A percentile compares a stretch with the other conserved stretches of the same genome.
Evolutionary conservation across 768 basidiomycete genomes (phyloP).

Genomic region (Scleroderma bovista): DNA sequence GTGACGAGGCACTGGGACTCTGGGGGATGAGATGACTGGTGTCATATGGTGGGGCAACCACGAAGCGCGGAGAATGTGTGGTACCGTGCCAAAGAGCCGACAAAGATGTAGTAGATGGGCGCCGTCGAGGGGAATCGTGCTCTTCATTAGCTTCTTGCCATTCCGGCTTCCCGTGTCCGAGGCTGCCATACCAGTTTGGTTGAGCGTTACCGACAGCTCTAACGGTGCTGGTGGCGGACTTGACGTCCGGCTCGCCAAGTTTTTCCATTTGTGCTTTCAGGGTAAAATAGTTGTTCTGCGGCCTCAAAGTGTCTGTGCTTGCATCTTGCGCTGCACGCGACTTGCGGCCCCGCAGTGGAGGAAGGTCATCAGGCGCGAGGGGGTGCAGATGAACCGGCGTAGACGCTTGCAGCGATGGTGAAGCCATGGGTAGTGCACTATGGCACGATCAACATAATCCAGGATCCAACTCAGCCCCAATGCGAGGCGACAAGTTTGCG

Average conservation of each 20-base stretch:
- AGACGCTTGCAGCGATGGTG: constrained; percentile 26
- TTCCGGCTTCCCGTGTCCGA: constrained; percentile 46
- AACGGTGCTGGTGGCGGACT: too few relatives aligned
- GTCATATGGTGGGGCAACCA: constrained; percentile 38
- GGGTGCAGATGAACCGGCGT: constrained; percentile 71
- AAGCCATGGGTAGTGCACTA: constrained; percentile 15
- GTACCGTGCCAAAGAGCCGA: constrained; percentile 36
- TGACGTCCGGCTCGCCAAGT: constrained; percentile 25
- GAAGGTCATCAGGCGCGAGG: constrained; percentile 52
- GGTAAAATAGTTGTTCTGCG: constrained; percentile 53
- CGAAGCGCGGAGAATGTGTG: constrained; percentile 28
- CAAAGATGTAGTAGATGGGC: constrained; percentile 33
- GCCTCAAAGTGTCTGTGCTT: constrained; percentile 19
- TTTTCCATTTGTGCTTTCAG: constrained; percentile 58
- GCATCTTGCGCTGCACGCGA: constrained; percentile 35
- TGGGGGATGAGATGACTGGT: constrained; percentile 27
- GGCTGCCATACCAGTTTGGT: constrained; percentile 49
- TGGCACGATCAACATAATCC: constrained; percentile 8
- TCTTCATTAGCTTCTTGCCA: constrained; percentile 21
- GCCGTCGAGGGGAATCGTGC: constrained; percentile 15
- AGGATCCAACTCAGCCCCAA: background rate
- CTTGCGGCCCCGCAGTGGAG: constrained; percentile 41
- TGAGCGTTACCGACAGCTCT: background rate
- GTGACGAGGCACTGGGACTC: constrained; percentile 23
- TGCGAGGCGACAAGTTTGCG: too few relatives aligned